A percentile compares a stretch with the other conserved stretches of the same genome.
phyloP scores from a whole-genome alignment of 2,329 filamentous ascomycete genomes.

The Curvularia eragrostidis region DNA sequence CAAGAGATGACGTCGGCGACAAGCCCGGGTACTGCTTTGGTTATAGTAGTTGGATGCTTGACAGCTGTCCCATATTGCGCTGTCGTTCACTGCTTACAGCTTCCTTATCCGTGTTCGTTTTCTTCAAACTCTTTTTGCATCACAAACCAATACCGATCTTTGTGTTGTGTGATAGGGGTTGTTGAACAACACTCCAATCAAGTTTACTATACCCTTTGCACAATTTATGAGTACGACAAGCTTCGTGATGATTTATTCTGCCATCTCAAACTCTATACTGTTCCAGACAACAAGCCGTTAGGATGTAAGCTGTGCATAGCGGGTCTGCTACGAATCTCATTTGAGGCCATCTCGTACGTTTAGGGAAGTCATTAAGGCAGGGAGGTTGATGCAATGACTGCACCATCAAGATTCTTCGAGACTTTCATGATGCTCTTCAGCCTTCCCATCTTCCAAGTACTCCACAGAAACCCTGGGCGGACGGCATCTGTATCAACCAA shows the following conservation, averaged over 20 bases:
- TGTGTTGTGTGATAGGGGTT: neutral
- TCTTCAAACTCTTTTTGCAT: neutral
- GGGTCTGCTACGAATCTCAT: constrained; percentile 6
- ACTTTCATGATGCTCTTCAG: constrained; percentile 14
- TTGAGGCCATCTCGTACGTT: constrained; percentile 24
- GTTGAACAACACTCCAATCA: neutral
- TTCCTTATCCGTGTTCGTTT: neutral
- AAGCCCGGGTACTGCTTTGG: neutral
- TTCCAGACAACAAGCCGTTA: constrained; percentile 7
- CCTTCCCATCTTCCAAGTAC: constrained; percentile 8
- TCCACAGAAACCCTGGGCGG: constrained; percentile 21
- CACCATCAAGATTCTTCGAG: constrained; percentile 12
- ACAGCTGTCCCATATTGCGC: neutral
- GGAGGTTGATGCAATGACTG: constrained; percentile 14
- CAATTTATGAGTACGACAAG: constrained; percentile 9
- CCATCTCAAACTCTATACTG: constrained; percentile 9
- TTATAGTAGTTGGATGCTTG: neutral
- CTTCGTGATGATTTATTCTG: constrained; percentile 9
- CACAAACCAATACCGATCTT: neutral
- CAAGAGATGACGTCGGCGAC: no score
- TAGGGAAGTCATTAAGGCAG: constrained; percentile 20
- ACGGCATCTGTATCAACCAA: constrained; percentile 27
- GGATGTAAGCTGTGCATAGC: constrained; percentile 16
- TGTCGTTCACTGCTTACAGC: neutral
- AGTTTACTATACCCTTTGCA: neutral